Base-by-base conservation (phyloP, 2,329 filamentous ascomycete genomes). In the Alternaria dauci region DNA sequence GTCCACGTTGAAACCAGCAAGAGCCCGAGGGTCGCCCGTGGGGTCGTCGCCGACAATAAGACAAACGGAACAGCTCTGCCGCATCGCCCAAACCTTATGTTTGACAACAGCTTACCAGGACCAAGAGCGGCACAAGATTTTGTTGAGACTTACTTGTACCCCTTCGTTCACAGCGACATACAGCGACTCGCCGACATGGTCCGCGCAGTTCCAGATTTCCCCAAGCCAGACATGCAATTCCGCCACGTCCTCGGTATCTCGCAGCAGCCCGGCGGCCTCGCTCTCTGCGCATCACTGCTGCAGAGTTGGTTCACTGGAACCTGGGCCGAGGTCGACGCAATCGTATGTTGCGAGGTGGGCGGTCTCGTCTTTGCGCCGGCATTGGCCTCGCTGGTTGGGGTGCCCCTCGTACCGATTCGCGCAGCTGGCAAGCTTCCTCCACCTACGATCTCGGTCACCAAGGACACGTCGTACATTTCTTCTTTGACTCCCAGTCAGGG, bases 381-480 rank as follows among this genome's bases (percentile, higher is more conserved):
- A 2, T 75, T 89, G 62, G 83, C 85, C 4, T 38, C 38, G 14
- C 70, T 50, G 2, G 67, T 85, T 46, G 57, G 77, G 39, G 34
- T 83, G 9, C 84, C 81, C 2, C 68, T 89, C 60, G 79, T 76
- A 7, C 70, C 86, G 43, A 82, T 89, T 58, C 85, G 87, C 39
- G 77, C 85, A 69, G 82, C 81, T 9, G 84, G 84, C 26, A 90
- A 89, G 73, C 82, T 89, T 0, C 87, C 87, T 0, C 84, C 84
- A 8, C 87, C 87, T 0, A 85, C 77, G 0, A 9, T 87, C 34
- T 86, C 83, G 7, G 80, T 83, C 25, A 9, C 8, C 41, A 89
- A 84, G 70, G 30, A 69, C 1, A 30, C 72, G 0, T 90, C 86
- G 3, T 78, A 88, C 71, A 84, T 89, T 41, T 87, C 86, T 0